Percentiles rank a stretch among this genome's conserved stretches.
These are phyloP conservation scores for Trifolium fragiferum DNA, from an alignment of 306 rosid species.

Conservation along the genomic window DNA sequence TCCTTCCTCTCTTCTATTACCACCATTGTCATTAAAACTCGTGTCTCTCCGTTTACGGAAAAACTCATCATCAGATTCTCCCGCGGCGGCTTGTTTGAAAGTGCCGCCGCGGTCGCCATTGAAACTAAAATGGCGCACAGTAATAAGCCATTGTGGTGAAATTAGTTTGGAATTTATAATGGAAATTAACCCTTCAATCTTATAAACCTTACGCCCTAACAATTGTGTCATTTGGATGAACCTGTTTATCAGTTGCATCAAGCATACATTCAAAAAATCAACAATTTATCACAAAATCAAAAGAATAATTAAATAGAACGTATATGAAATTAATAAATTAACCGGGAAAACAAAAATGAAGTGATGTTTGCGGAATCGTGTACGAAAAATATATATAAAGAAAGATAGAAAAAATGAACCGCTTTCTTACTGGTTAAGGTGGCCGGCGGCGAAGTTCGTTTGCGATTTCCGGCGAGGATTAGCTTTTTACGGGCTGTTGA, in stretches of 20 bases:
- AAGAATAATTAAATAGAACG: background rate
- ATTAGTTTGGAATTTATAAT: slow-evolving; percentile 31
- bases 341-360: background rate
- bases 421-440: background rate
- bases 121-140: slow-evolving; percentile 54
- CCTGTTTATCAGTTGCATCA: slow-evolving; percentile 41
- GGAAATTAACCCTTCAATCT: slow-evolving; percentile 44
- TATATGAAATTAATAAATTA: slow-evolving; percentile 7
- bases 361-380: background rate
- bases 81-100: background rate
- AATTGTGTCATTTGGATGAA: slow-evolving; percentile 43
- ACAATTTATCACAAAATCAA: slow-evolving; percentile 33
- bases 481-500: background rate
- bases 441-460: background rate
- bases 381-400: background rate
- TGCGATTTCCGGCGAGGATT: background rate
- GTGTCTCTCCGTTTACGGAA: background rate
- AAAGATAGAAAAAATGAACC: background rate
- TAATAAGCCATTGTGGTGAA: slow-evolving; percentile 35
- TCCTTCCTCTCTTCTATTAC: slow-evolving; percentile 8
- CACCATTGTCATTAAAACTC: slow-evolving; percentile 12
- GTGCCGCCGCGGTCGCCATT: slow-evolving; percentile 25
- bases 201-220: slow-evolving; percentile 36
- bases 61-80: slow-evolving; percentile 42
- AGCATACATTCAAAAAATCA: background rate